Base-by-base conservation (phyloP, 1,284 basidiomycete genomes). In the Boletellus sp. region DNA sequence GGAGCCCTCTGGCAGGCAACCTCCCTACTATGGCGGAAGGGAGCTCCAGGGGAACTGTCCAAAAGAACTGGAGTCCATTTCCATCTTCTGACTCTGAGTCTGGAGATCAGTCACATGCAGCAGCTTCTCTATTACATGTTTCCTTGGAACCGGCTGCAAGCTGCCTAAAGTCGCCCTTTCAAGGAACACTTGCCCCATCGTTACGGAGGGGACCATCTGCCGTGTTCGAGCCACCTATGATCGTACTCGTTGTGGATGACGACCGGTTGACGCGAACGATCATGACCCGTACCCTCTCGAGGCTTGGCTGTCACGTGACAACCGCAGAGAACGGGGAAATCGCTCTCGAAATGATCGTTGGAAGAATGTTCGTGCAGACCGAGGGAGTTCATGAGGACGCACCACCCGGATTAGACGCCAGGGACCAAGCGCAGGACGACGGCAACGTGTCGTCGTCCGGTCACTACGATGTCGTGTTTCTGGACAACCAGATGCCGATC, bases 401-500 rank as follows among this genome's bases (percentile, higher is more conserved):
- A 18, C 30, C 10, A 13, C 37, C 36, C 16, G 46, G 39, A 41
- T 50, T 37, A n/a, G 18, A 22, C 26, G 22, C 38, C 22, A 49
- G 26, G 28, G 28, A 47, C 43, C 21, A 19, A 18, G 24, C 33
- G 55, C 35, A 56, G 54, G 11, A 49, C 15, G 50, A 51, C 3
- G 51, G 49, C 11, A 35, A 41, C 4, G 16, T 13, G 33, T 11
- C 26, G 6, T n/a, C 30, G 13, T 44, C 37, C 13, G 8, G 49
- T 28, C 28, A 49, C 3, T 93, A 79, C 62, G 85, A 87, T 51
- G 77, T 90, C 3, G 76, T 91, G 26, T 93, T 93, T 69, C 70
- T 94, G 64, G 91, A 94, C 63, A 94, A 94, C 64, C 89, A 91
- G 69, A 91, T 90, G 89, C 91, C 89, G 5, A 76, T 90, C 40